Conservation (phyloP, 2,329 filamentous ascomycete species). For the Fusarium lateritium region DNA sequence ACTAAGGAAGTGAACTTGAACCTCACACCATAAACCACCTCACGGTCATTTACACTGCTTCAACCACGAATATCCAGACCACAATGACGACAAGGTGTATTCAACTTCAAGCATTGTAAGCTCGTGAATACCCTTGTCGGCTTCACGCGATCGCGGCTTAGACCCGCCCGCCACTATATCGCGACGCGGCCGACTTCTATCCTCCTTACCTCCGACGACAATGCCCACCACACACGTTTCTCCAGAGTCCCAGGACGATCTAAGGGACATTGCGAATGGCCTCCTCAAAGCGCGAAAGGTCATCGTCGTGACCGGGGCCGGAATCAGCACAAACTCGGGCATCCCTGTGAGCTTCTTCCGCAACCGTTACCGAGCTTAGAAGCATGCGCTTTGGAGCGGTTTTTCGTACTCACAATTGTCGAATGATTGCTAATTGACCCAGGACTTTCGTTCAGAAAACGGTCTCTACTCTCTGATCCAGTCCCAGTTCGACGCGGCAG, state of each 20-base stretch:
- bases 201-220: constrained; percentile 43
- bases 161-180: constrained; percentile 33
- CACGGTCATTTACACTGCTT: constrained; percentile 3
- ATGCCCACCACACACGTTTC: constrained; percentile 74
- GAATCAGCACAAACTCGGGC: constrained; percentile 82
- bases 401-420: constrained; percentile 2
- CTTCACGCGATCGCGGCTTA: constrained; percentile 39
- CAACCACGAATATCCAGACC: constrained; percentile 8
- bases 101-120: constrained; percentile 20
- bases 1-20: constrained; percentile 26
- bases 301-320: constrained; percentile 80
- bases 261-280: constrained; percentile 76
- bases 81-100: constrained; percentile 40
- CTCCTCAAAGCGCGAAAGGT: constrained; percentile 77
- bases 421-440: constrained; percentile 31
- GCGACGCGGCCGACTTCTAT: constrained; percentile 48
- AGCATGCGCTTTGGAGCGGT: constrained; percentile 10
- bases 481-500: constrained; percentile 72
- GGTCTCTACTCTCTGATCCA: constrained; percentile 81
- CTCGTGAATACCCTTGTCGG: constrained; percentile 30
- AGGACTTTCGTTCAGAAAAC: constrained; percentile 82
- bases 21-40: constrained; percentile 38
- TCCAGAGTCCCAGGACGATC: constrained; percentile 64
- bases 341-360: constrained; percentile 70
- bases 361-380: constrained; percentile 22